Conservation (phyloP, 148 eudicot genomes). For the Rhododendron ferrugineum region DNA sequence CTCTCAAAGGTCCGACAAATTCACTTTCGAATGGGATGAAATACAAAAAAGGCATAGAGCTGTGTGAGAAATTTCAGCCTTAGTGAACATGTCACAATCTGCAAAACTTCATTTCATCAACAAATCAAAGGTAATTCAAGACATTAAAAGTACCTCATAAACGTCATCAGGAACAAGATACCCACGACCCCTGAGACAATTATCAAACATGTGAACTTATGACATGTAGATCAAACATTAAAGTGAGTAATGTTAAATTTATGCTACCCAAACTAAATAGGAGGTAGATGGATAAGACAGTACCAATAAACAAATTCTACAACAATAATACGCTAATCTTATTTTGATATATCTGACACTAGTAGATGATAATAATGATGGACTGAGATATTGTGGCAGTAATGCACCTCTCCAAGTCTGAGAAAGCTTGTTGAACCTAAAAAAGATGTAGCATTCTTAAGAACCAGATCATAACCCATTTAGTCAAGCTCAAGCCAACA, state of each 20-base stretch:
- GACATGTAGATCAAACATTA: not conserved
- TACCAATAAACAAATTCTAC: not conserved
- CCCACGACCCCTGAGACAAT: constrained; percentile 57
- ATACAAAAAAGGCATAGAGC: not conserved
- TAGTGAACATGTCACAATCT: not conserved
- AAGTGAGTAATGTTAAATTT: not conserved
- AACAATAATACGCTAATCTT: not conserved
- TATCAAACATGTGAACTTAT: not conserved
- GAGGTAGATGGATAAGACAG: not conserved
- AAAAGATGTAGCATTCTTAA: not conserved
- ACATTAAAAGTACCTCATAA: constrained; percentile 36
- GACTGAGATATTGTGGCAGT: constrained; percentile 7
- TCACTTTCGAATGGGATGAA: not conserved
- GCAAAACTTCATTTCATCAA: not conserved
- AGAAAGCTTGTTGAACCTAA: constrained; percentile 81
- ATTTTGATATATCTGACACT: not conserved
- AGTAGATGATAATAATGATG: not conserved
- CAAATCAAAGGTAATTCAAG: not conserved
- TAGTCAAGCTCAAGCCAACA: constrained; percentile 5
- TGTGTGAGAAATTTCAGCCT: not conserved
- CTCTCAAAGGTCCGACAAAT: not conserved
- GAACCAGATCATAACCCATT: not conserved
- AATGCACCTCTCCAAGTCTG: constrained; percentile 66
- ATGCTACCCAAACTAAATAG: not conserved
- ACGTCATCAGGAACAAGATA: constrained; percentile 68